These are phyloP conservation scores for Zancudomyces culisetae DNA, from an alignment of 371 early-diverging fungal species.

Conservation along the genomic window DNA sequence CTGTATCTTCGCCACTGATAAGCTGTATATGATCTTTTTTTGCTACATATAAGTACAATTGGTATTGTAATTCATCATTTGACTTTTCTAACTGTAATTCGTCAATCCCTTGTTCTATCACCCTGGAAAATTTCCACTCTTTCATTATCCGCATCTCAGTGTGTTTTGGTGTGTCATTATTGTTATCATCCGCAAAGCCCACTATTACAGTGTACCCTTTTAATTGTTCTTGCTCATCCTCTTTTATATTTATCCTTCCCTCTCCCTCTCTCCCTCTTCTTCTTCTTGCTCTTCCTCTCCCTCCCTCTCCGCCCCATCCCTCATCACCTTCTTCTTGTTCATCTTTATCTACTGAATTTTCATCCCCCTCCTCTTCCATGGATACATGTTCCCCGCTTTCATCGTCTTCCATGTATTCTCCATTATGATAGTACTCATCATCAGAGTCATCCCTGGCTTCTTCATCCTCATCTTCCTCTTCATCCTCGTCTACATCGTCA, in stretches of 20 bases:
- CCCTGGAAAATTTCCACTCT: neutral
- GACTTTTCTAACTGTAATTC: neutral
- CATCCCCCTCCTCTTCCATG: neutral
- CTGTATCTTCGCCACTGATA: neutral
- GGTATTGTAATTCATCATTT: neutral
- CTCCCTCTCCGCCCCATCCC: neutral
- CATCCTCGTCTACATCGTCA: constrained; percentile 10
- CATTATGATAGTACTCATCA: constrained; percentile 3
- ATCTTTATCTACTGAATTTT: neutral
- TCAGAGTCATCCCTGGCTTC: too few species aligned
- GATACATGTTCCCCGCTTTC: neutral
- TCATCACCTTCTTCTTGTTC: neutral
- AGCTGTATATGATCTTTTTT: neutral
- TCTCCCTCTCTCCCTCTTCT: neutral
- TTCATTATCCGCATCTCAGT: constrained; percentile 3
- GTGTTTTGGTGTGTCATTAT: neutral
- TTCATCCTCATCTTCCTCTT: constrained; percentile 3
- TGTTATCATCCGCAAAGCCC: neutral
- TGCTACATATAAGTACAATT: neutral
- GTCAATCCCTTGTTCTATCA: neutral
- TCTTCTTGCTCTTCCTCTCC: neutral
- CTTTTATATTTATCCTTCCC: neutral
- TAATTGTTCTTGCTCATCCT: neutral
- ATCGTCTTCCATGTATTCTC: constrained; percentile 3
- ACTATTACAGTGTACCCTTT: neutral